Base-by-base conservation (phyloP, 192 early-diverging fungal genomes). In the Coemansia sp. region DNA sequence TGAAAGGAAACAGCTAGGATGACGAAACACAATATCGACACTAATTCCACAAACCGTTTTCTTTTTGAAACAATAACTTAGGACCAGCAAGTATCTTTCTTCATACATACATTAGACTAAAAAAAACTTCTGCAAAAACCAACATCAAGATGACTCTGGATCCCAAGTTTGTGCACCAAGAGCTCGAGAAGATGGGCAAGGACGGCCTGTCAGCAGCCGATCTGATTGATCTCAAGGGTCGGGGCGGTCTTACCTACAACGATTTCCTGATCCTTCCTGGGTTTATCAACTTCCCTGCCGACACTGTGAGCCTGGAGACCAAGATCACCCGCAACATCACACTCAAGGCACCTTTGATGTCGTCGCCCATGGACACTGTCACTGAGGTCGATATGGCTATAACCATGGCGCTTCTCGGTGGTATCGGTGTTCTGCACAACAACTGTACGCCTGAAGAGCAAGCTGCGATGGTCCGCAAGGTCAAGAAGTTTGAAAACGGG, bases 321-420 rank as follows among this genome's bases (percentile, higher is more conserved):
- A 85, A 86, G 71, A 89, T 99, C 67, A 97, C 95, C 20, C 93
- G 89, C 82, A 89, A 94, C 64, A 94, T 93, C 69, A 83, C 86
- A 56, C 86, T 99, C 83, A 94, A 93, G 80, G 93, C 94, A 12
- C 97, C 97, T 5, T 92, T 99, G 76, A 70, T 96, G 70, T 96
- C 94, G 20, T 91, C 90, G 62, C 97, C 95, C 60, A 99, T 99
- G 97, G 97, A 99, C 80, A 99, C 97, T 34, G 97, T 99, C 22
- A 97, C 97, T 32, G 96, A 99, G 85, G 85, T 91, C 16, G 89
- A 94, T n/a, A 99, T 99, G 97, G 97, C 97, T 45, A 93, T 97
- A 75, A 89, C 91, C 66, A 96, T 99, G 93, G 95, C 95, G 78
- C 83, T 94, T 55, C 75, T 93, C 52, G 97, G 97, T 61, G 97